Conservation (phyloP, 768 basidiomycete genomes). For the Jaapia argillacea region DNA sequence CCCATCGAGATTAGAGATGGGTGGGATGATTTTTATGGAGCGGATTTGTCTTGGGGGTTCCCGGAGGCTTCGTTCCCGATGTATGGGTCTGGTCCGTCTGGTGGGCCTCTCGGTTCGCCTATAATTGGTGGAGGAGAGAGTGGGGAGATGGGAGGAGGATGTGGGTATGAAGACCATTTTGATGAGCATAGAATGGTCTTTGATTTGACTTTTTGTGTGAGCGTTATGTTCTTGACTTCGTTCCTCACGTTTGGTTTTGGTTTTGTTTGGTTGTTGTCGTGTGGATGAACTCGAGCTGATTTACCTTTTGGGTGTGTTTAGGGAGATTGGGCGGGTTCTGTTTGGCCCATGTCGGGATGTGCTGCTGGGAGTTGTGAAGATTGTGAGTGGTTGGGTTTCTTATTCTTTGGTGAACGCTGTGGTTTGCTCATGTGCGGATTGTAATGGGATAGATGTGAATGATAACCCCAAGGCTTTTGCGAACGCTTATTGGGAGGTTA, state of each 20-base stretch:
- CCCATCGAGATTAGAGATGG: too few species aligned
- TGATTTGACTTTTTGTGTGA: conserved; percentile 53
- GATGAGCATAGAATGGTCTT: conserved; percentile 43
- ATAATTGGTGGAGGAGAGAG: too few species aligned
- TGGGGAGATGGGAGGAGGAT: conserved; percentile 27
- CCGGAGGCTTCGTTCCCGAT: conserved; percentile 42
- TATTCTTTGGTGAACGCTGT: background rate
- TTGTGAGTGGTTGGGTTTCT: conserved; percentile 26
- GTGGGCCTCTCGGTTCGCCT: too few species aligned
- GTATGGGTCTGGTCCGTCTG: too few species aligned
- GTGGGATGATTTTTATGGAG: too few species aligned
- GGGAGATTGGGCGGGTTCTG: conserved; percentile 46
- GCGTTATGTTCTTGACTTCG: conserved; percentile 12
- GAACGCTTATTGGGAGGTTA: conserved; percentile 65
- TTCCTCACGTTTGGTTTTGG: background rate
- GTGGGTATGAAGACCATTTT: conserved; percentile 45
- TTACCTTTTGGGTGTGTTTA: conserved; percentile 12
- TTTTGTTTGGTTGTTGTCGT: too few species aligned
- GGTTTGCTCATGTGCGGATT: background rate
- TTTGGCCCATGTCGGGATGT: conserved; percentile 32
- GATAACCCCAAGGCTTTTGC: conserved; percentile 46
- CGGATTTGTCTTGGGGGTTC: conserved; percentile 24
- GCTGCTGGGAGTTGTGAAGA: conserved; percentile 27
- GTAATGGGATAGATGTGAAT: conserved; percentile 36
- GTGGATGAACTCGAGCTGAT: conserved; percentile 7